Conservation (phyloP, 2,329 filamentous ascomycete species). For the Dothideomycetes sp. region DNA sequence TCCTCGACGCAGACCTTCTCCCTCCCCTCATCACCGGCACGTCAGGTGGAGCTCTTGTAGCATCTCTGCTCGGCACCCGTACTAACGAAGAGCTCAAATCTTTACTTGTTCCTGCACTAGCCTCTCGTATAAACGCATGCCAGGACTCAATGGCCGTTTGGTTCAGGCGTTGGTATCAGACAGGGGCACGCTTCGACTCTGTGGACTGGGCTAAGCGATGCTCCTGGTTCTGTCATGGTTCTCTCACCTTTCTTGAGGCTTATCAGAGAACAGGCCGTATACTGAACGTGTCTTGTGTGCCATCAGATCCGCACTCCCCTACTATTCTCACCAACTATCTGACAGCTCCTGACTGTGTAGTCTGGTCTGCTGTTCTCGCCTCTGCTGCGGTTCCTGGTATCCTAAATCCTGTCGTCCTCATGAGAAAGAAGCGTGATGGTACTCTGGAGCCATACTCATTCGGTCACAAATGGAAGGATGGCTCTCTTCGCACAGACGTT, state of each 20-base stretch:
- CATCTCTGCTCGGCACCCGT: slow-evolving; percentile 75
- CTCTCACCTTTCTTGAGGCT: slow-evolving; percentile 88
- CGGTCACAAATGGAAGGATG: slow-evolving; percentile 99
- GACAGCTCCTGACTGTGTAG: slow-evolving; percentile 90
- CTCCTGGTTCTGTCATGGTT: slow-evolving; percentile 84
- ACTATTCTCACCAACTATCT: slow-evolving; percentile 92
- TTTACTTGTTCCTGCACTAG: slow-evolving; percentile 78
- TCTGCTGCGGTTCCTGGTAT: slow-evolving; percentile 95
- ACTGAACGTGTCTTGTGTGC: slow-evolving; percentile 90
- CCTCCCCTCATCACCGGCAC: slow-evolving; percentile 95
- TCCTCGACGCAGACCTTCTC: slow-evolving; percentile 75
- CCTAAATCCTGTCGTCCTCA: slow-evolving; percentile 85
- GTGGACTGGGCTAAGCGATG: slow-evolving; percentile 80
- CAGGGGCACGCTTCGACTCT: slow-evolving; percentile 87
- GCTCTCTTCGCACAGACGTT: slow-evolving; percentile 86
- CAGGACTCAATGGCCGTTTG: slow-evolving; percentile 68
- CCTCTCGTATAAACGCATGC: slow-evolving; percentile 75
- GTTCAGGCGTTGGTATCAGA: slow-evolving; percentile 79
- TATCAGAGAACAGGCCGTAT: slow-evolving; percentile 90
- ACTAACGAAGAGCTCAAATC: slow-evolving; percentile 85
- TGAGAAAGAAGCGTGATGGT: slow-evolving; percentile 73
- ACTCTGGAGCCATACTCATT: slow-evolving; percentile 83
- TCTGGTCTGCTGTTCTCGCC: slow-evolving; percentile 93
- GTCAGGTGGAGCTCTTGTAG: slow-evolving; percentile 84
- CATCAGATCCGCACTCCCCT: slow-evolving; percentile 86